These are phyloP conservation scores for Triangularia setosa DNA, from an alignment of 2,329 filamentous ascomycete species.

Conservation along the genomic window DNA sequence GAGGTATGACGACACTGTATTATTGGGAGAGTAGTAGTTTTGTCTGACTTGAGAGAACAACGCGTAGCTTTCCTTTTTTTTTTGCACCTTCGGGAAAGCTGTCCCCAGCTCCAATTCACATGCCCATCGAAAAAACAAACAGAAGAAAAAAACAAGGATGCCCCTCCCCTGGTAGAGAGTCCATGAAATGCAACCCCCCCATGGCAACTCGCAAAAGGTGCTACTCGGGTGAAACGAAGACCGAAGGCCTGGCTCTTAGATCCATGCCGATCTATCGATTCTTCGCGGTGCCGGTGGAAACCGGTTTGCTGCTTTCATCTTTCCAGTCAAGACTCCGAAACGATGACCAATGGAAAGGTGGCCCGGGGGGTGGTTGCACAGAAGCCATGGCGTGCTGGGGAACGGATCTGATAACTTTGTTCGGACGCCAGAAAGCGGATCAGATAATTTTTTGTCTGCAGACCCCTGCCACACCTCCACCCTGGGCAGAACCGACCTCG, in stretches of 20 bases:
- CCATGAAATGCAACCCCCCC: not conserved
- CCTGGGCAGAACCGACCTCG: slow-evolving; percentile 23
- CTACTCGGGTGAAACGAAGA: not conserved
- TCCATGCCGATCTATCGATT: not conserved
- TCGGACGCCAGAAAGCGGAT: slow-evolving; percentile 27
- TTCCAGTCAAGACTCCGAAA: slow-evolving; percentile 4
- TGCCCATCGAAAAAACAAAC: not conserved
- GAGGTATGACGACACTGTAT: not conserved
- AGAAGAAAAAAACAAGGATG: not conserved
- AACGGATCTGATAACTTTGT: slow-evolving; percentile 35
- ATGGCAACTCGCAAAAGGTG: not conserved
- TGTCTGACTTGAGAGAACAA: not conserved
- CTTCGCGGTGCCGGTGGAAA: slow-evolving; percentile 1
- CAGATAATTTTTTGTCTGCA: slow-evolving; percentile 28
- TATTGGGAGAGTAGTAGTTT: not conserved
- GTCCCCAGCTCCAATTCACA: not conserved
- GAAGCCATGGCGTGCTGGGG: slow-evolving; percentile 17
- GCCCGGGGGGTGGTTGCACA: slow-evolving; percentile 5
- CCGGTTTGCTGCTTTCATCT: slow-evolving; percentile 6
- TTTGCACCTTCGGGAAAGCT: not conserved
- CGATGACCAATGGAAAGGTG: slow-evolving; percentile 16
- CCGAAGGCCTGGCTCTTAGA: not conserved
- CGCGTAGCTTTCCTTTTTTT: not conserved
- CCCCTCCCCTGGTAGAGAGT: not conserved
- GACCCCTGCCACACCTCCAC: not conserved